Conservation (phyloP, 116 monocot species). For the Cymodocea nodosa region DNA sequence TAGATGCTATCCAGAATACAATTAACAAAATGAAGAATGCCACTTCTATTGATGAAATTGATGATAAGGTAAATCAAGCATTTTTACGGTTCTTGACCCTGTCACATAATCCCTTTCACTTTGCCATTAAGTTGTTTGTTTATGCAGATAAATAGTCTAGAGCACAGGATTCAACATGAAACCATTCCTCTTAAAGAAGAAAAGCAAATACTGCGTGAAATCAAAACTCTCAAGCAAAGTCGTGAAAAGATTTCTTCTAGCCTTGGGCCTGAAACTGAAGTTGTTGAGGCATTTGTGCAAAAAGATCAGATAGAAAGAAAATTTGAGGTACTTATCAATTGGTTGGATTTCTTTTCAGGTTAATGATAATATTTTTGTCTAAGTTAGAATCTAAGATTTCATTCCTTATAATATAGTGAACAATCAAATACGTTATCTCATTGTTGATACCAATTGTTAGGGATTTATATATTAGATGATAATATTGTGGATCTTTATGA, state of each 20-base stretch:
- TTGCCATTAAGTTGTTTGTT: background rate
- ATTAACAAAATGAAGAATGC: constrained; percentile 50
- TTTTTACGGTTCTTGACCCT: background rate
- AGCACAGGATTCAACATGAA: constrained; percentile 54
- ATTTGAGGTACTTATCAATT: constrained; percentile 30
- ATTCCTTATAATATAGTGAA: too few species aligned
- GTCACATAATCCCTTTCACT: background rate
- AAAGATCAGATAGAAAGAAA: constrained; percentile 32
- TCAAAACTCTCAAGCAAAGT: constrained; percentile 43
- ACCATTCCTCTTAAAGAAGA: constrained; percentile 64
- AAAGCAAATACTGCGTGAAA: constrained; percentile 52
- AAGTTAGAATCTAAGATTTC: too few species aligned
- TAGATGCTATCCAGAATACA: constrained; percentile 27
- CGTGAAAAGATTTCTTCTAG: constrained; percentile 44
- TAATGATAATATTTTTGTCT: background rate
- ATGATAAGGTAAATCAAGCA: constrained; percentile 21
- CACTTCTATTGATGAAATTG: constrained; percentile 50
- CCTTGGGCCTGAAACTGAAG: constrained; percentile 32
- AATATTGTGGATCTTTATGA: too few species aligned
- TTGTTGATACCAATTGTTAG: too few species aligned
- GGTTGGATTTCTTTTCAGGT: background rate
- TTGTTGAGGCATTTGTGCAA: constrained; percentile 43
- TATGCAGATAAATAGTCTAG: constrained; percentile 43
- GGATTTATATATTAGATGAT: too few species aligned
- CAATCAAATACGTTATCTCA: too few species aligned